Conservation (phyloP, 192 early-diverging fungal genomes). For the Phycomyces blakesleeanus region DNA sequence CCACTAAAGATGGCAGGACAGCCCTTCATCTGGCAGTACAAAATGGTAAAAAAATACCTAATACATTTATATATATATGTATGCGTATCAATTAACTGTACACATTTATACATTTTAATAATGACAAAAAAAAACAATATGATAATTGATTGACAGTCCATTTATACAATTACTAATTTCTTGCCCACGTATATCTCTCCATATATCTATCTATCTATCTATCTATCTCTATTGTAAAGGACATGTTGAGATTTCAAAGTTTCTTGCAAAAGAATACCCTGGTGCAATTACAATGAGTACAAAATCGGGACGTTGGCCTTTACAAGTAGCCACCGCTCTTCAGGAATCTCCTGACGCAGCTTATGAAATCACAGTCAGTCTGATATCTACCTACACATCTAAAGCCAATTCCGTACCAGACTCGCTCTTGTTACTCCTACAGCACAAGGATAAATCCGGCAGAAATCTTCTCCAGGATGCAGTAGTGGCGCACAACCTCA, state of each 20-base stretch:
- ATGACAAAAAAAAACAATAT: too few relatives aligned
- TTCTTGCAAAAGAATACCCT: slow-evolving; percentile 26
- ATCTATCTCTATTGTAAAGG: slow-evolving; percentile 13
- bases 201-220: neutral
- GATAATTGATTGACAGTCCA: neutral
- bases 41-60: slow-evolving; percentile 37
- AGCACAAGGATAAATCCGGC: slow-evolving; percentile 34
- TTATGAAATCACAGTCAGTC: slow-evolving; percentile 11
- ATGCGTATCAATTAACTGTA: neutral
- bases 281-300: slow-evolving; percentile 14
- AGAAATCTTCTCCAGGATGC: slow-evolving; percentile 30
- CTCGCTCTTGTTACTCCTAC: too few relatives aligned
- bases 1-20: slow-evolving; percentile 39
- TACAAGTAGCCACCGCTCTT: slow-evolving; percentile 35
- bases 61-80: neutral
- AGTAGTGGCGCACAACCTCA: slow-evolving; percentile 26
- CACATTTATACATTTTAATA: too few relatives aligned
- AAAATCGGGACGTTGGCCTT: slow-evolving; percentile 38
- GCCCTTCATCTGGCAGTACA: slow-evolving; percentile 43
- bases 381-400: slow-evolving; percentile 15
- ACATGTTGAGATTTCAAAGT: slow-evolving; percentile 24
- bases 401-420: neutral
- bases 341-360: neutral
- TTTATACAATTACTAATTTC: too few relatives aligned
- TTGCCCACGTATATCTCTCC: too few relatives aligned